Percentiles rank a stretch among this genome's conserved stretches.
These are phyloP conservation scores for Fomitiporia mediterranea DNA, from an alignment of 1,284 basidiomycete species.

Conservation along the genomic window DNA sequence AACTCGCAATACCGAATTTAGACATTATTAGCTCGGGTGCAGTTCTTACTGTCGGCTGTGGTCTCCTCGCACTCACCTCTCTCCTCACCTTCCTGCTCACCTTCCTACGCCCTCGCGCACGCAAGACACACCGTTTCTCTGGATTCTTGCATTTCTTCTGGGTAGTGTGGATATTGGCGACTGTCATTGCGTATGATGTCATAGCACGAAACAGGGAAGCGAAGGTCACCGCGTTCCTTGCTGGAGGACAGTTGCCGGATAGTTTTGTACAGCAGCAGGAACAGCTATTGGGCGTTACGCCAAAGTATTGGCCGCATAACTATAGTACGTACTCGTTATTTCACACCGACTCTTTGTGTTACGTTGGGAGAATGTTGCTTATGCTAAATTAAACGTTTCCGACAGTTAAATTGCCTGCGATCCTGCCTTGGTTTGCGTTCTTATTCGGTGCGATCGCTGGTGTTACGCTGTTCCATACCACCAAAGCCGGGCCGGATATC, in stretches of 20 bases:
- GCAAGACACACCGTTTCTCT: constrained; percentile 31
- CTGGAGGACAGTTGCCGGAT: constrained; percentile 34
- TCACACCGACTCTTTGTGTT: not conserved
- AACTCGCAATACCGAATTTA: not conserved
- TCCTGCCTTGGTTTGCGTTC: constrained; percentile 47
- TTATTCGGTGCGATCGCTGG: constrained; percentile 39
- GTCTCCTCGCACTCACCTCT: constrained; percentile 39
- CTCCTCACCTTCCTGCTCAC: constrained; percentile 31
- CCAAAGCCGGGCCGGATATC: too few relatives aligned
- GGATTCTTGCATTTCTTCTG: constrained; percentile 40
- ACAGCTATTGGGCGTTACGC: constrained; percentile 37
- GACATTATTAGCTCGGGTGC: constrained; percentile 33
- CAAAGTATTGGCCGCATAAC: constrained; percentile 42
- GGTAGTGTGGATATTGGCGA: constrained; percentile 47
- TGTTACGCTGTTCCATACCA: too few relatives aligned
- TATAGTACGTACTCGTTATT: constrained; percentile 35
- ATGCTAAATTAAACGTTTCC: not conserved
- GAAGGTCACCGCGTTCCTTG: constrained; percentile 41
- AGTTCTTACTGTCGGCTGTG: constrained; percentile 41
- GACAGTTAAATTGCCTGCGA: constrained; percentile 41
- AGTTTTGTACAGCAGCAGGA: constrained; percentile 37
- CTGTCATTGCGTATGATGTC: constrained; percentile 47
- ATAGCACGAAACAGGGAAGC: constrained; percentile 48
- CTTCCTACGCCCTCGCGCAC: constrained; percentile 27
- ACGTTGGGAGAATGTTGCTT: not conserved